phyloP scores from a whole-genome alignment of 2,329 filamentous ascomycete species.

The Blastomyces parvus region DNA sequence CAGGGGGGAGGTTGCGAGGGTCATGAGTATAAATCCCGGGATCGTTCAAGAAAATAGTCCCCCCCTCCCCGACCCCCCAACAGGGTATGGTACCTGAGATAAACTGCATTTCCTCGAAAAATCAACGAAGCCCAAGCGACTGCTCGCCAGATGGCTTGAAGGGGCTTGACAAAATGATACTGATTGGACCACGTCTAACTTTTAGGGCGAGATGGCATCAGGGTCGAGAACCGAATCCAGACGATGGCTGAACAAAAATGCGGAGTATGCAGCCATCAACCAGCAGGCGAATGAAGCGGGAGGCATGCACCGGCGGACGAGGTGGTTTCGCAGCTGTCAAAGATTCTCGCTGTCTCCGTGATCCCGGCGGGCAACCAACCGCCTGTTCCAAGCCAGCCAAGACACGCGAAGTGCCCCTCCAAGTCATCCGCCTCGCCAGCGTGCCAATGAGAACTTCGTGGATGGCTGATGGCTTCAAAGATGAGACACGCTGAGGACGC shows the following conservation, averaged over 20 bases:
- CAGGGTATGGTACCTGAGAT: neutral
- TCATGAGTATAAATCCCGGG: conserved; percentile 4
- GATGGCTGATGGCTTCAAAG: neutral
- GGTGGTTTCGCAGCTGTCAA: neutral
- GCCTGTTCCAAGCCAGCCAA: neutral
- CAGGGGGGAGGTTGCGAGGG: neutral
- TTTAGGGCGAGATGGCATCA: conserved; percentile 1
- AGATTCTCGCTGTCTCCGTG: neutral
- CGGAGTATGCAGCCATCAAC: neutral
- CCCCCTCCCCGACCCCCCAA: neutral
- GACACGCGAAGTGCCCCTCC: neutral
- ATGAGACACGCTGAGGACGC: conserved; percentile 3
- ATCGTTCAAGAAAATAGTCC: neutral
- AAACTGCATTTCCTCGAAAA: neutral
- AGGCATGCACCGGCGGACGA: neutral
- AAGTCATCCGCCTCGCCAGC: neutral
- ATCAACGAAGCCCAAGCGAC: neutral
- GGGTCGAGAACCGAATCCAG: conserved; percentile 1
- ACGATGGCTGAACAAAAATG: neutral
- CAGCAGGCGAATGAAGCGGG: neutral
- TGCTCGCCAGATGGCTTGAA: conserved; percentile 5
- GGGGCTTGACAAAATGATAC: neutral
- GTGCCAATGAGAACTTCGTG: neutral
- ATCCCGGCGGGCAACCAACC: neutral
- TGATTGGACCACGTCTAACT: conserved; percentile 9